These are phyloP conservation scores for Coemansia sp. DNA, from an alignment of 192 early-diverging fungal species.

Conservation along the genomic window DNA sequence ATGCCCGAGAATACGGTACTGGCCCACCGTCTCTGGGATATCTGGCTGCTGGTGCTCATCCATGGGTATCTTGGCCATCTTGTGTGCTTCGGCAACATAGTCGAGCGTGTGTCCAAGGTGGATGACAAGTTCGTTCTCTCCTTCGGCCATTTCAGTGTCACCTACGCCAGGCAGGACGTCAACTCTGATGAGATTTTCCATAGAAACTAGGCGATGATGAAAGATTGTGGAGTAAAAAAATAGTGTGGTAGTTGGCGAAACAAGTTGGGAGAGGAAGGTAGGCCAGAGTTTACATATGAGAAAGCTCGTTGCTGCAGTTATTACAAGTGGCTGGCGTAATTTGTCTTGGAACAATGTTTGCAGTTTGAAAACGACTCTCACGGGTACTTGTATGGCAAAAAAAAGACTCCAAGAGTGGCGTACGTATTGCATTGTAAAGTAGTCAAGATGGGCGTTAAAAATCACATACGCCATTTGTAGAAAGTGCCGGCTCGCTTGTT, in stretches of 20 bases:
- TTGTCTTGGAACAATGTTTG: not conserved
- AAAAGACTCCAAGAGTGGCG: no score
- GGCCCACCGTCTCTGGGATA: no score
- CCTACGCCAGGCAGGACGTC: not conserved
- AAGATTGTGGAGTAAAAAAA: not conserved
- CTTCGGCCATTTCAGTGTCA: no score
- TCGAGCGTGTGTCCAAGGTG: no score
- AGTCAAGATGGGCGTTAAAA: conserved; percentile 3
- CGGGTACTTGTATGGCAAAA: no score
- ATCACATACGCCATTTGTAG: not conserved
- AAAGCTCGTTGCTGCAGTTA: not conserved
- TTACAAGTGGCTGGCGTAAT: not conserved
- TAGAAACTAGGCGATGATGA: not conserved
- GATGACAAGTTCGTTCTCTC: no score
- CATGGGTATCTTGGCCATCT: no score
- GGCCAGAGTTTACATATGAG: not conserved
- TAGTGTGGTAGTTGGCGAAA: not conserved
- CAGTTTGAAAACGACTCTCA: not conserved
- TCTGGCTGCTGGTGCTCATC: no score
- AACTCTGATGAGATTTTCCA: not conserved
- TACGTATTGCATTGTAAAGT: no score
- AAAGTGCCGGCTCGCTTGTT: not conserved
- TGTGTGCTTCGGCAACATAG: no score
- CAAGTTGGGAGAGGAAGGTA: not conserved
- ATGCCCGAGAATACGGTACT: no score